Base-by-base conservation (phyloP, 129 eudicot genomes). In the Flaveria linearis region DNA sequence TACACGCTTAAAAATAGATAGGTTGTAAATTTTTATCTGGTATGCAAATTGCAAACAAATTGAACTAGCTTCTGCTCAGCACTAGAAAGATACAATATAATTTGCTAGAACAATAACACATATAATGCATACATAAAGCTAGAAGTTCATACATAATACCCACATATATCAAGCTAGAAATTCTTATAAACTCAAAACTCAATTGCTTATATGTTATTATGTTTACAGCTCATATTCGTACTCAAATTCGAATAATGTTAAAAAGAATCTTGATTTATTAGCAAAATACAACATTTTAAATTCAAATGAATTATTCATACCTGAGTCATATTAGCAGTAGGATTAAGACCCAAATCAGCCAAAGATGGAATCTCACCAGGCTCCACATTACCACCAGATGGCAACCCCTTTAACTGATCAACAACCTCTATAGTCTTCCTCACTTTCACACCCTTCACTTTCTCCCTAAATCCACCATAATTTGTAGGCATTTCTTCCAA, bases 391-490 rank as follows among this genome's bases (percentile, higher is more conserved):
- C 97, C 87, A 60, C 81, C 79, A 42, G 85, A 75, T 45, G 98
- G 98, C 90, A 94, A 86, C 22, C 92, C 97, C 68, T 79, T 94
- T 76, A 94, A 78, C 73, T 81, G 92, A 74, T 87, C 98, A 81
- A 87, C 74, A 11, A 86, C 97, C 53, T 79, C 89, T 50, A 94
- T 79, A 5, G 93, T 89, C 75, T 94, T 79, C 87, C 98, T 88
- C 25, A 93, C 91, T 71, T 88, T 82, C 66, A 87, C 66, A 18
- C 96, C 91, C 77, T 91, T 86, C 52, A 93, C 90, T 70, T 84
- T 93, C 83, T 93, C 98, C 87, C 87, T 91, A 84, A 91, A 93
- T 23, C 89, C 97, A 6, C 97, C 91, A 65, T 93, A 91, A 85
- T 87, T 91, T 1, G 91, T 88, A 0, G 97, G 98, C 96, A 93